phyloP scores from a whole-genome alignment of 2,329 filamentous ascomycete species.

The Ophiocordyceps sinensis region DNA sequence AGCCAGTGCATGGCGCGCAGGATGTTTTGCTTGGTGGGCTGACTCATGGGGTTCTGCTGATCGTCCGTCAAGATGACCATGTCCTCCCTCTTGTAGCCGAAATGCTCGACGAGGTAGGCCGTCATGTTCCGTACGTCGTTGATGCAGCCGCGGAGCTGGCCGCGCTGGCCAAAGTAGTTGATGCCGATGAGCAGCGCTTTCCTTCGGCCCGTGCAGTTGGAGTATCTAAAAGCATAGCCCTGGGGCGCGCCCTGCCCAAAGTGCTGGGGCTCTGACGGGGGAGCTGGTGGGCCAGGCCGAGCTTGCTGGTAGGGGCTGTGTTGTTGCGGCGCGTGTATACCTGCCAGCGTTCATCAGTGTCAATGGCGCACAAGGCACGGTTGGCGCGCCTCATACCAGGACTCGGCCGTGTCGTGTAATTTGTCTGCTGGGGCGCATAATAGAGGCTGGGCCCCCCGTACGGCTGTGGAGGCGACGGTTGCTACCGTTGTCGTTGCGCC shows the following conservation, averaged over 20 bases:
- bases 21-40: conserved; percentile 92
- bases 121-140: conserved; percentile 98
- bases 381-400: conserved; percentile 4
- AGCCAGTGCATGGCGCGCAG: conserved; percentile 95
- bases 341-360: conserved; percentile 1
- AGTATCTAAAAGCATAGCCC: conserved; percentile 79
- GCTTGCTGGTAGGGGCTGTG: conserved; percentile 3
- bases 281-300: conserved; percentile 42
- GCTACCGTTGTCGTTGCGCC: conserved; percentile 7
- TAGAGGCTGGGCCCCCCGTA: conserved; percentile 15
- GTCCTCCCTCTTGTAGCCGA: conserved; percentile 85
- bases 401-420: conserved; percentile 36
- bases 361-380: not conserved
- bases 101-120: conserved; percentile 72
- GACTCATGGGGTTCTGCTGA: conserved; percentile 93
- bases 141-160: conserved; percentile 84
- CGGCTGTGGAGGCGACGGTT: conserved; percentile 19
- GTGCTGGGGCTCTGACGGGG: conserved; percentile 50
- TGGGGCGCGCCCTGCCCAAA: conserved; percentile 72
- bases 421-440: conserved; percentile 22
- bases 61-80: conserved; percentile 97
- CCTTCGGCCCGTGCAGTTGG: conserved; percentile 72
- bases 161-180: conserved; percentile 90
- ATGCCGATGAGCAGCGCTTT: conserved; percentile 90
- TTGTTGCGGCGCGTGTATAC: conserved; percentile 7